Base-by-base conservation (phyloP, 2,329 filamentous ascomycete genomes). In the Curvularia spicifera region DNA sequence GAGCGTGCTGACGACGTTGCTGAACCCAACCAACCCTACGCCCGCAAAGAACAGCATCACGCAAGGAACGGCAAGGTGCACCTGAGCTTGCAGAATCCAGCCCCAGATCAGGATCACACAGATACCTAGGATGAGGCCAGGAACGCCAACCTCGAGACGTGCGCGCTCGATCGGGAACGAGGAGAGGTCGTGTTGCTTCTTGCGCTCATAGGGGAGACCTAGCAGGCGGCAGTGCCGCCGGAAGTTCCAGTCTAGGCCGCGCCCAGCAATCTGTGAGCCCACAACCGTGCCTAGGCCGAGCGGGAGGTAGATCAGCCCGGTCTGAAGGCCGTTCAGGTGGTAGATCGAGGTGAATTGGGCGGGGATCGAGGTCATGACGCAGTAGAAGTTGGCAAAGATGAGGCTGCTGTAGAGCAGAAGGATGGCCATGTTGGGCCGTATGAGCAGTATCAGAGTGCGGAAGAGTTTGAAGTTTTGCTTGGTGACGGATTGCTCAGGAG, bases 321-420 rank as follows among this genome's bases (percentile, higher is more conserved):
- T 33, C 15, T 47, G 43, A 5, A 53, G 43, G n/a, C 22, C 18
- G 10, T 18, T 35, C 4, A 47, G 43, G 28, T 12, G 13, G 43
- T 53, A 47, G 1, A 53, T 33, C 3, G 44, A 24, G 5, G 24
- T 31, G 51, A 40, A 53, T 13, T 39, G 24, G 12, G 24, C 43
- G 0, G 43, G 33, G 18, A 47, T 47, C 0, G 51, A 47, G 1
- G 51, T 42, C 33, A 46, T 33, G 13, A 53, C n/a, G 33, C 51
- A 53, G 6, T 46, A 47, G 9, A 39, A 53, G n/a, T 44, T 18
- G 1, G 44, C 51, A 7, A 40, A 54, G 44, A 48, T 48, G 26
- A 54, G 24, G 20, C 42, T 35, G 28, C 44, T 54, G 5, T 31
- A 40, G 1, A 44, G 42, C 9, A 54, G 33, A 1, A 48, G 22